Conservation (phyloP, 1,284 basidiomycete genomes). For the Anthracocystis walkeri region DNA sequence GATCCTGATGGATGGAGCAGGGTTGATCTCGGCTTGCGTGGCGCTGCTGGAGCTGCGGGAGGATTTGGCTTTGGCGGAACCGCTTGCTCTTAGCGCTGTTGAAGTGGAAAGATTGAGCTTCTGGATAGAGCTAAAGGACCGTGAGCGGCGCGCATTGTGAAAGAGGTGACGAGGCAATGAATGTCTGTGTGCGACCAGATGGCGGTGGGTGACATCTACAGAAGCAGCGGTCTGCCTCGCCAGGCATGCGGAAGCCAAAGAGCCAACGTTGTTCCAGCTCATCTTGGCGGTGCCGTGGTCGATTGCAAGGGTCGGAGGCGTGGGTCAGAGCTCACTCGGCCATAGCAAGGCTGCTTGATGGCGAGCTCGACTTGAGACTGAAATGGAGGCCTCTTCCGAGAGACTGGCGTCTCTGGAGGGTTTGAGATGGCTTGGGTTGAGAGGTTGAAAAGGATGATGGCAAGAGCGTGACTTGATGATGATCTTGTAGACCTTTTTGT, state of each 20-base stretch:
- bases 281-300: constrained; percentile 8
- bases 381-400: too few species aligned
- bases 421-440: neutral
- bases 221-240: constrained; percentile 13
- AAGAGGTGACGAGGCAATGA: constrained; percentile 37
- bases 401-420: too few species aligned
- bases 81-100: constrained; percentile 5
- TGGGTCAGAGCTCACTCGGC: neutral
- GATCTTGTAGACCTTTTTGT: neutral
- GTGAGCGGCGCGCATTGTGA: constrained; percentile 25
- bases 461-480: neutral
- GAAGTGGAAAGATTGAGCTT: constrained; percentile 23
- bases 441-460: neutral
- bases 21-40: neutral
- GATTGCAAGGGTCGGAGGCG: neutral
- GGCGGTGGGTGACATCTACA: constrained; percentile 6
- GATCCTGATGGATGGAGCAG: constrained; percentile 13
- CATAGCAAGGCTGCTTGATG: neutral
- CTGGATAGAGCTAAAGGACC: constrained; percentile 10
- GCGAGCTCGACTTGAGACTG: neutral
- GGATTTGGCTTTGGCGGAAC: constrained; percentile 9
- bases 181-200: constrained; percentile 10
- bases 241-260: constrained; percentile 16
- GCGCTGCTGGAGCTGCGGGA: neutral
- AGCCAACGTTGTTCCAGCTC: constrained; percentile 18